Base-by-base conservation (phyloP, 768 basidiomycete species). In the Wakefieldia striispora region DNA sequence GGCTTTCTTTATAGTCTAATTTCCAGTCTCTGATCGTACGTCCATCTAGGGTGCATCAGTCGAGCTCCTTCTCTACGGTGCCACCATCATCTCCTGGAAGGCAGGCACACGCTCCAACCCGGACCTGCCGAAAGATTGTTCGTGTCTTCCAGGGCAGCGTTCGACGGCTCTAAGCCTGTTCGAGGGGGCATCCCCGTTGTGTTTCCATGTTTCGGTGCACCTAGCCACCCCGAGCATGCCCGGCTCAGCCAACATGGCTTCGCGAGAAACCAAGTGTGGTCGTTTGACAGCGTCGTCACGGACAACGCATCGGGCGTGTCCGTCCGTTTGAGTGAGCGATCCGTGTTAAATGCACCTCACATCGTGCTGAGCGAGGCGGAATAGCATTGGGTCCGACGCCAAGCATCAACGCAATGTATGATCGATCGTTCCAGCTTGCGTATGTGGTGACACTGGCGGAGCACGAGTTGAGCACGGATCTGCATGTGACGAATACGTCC, bases 131-230 rank as follows among this genome's bases (percentile, higher is more conserved):
- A 95, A 63, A 75, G 88, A 11, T 72, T 97, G 23, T 97, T 95
- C 58, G 73, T 95, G 5, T 92, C 90, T 10, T 77, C 78, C 11
- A 92, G 89, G 64, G 84, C 95, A 1, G 70, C 74, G 8, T 71
- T 93, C 1, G 91, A 95, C 59, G 90, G 89, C 2, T 80, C 81
- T 33, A 93, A 91, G 70, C 82, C 92, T 1, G 78, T 85, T 17
- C 76, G 83, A 16, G 76, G 78, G 26, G 77, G 78, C 1, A 82
- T 76, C 40, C 80, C 70, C 35, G 66, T 84, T 33, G 84, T 91
- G 37, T 97, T 93, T 67, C 86, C 88, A 37, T 91, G 88, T 71
- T 98, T 97, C 61, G 95, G 95, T 3, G 75, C 89, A 0, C 91
- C 95, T 2, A 78, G 76, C 16, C 86, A 84, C 66, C 78, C 76